Conservation (phyloP, 305 asterid genomes). For the Fraxinus ornus region DNA sequence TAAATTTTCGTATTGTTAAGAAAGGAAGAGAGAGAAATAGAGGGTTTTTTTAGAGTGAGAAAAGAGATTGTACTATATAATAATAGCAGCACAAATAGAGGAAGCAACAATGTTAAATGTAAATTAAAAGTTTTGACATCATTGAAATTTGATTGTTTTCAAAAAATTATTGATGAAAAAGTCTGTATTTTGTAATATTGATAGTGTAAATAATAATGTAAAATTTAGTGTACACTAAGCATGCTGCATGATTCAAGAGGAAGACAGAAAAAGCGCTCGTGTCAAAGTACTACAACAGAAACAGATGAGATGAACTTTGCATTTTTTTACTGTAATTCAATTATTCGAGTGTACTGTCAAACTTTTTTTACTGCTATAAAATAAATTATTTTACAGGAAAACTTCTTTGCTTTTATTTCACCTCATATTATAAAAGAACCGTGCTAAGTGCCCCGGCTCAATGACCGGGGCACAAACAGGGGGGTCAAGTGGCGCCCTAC, state of each 20-base stretch:
- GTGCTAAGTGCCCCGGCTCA: too few species aligned
- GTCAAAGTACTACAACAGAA: background rate
- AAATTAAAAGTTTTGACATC: too few species aligned
- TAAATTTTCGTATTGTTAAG: constrained; percentile 10
- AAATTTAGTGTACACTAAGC: too few species aligned
- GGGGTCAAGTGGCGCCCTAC: too few species aligned
- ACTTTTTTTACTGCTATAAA: background rate
- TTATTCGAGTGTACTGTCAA: background rate
- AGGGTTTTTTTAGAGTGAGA: background rate
- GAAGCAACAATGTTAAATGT: too few species aligned
- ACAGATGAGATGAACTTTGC: constrained; percentile 9
- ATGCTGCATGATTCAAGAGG: background rate
- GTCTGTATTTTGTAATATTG: background rate
- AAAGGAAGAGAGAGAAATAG: constrained; percentile 14
- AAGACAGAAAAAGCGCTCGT: constrained; percentile 26
- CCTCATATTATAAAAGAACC: background rate
- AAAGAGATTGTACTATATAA: constrained; percentile 8
- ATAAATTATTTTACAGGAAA: too few species aligned
- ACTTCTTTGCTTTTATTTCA: background rate
- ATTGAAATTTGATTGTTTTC: too few species aligned
- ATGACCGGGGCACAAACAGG: too few species aligned
- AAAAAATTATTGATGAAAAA: background rate
- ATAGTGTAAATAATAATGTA: too few species aligned
- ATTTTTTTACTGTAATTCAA: background rate
- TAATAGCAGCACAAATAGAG: constrained; percentile 25